Evolutionary conservation across 345 rosid genomes (phyloP).

Genomic region (Iberis pinnata): DNA sequence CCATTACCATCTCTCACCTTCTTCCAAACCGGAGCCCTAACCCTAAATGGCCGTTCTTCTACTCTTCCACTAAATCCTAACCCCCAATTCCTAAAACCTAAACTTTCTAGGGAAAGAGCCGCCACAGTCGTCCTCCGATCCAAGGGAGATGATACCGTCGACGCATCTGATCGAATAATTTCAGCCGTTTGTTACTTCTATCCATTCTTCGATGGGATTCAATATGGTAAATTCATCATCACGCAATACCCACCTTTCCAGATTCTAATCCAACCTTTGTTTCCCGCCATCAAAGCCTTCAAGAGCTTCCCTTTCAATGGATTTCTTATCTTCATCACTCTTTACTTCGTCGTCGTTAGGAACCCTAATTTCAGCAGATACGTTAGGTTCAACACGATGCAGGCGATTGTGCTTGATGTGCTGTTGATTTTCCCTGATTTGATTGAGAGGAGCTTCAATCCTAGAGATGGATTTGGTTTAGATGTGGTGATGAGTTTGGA

Average conservation of each 20-base stretch:
- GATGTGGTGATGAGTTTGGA: conserved; percentile 93
- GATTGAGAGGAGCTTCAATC: conserved; percentile 80
- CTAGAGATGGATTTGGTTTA: conserved; percentile 66
- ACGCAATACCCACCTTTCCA: conserved; percentile 64
- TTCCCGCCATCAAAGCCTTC: conserved; percentile 75
- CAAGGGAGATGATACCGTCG: conserved; percentile 55
- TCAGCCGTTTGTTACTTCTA: conserved; percentile 87
- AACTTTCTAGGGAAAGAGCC: conserved; percentile 19
- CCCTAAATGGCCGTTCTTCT: conserved; percentile 21
- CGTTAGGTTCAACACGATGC: conserved; percentile 97
- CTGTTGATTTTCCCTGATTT: conserved; percentile 83
- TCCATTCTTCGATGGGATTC: conserved; percentile 89
- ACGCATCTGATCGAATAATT: conserved; percentile 70
- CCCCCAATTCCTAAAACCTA: conserved; percentile 9
- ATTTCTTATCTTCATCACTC: conserved; percentile 60
- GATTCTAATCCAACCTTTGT: conserved; percentile 58
- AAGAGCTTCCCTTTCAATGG: conserved; percentile 87
- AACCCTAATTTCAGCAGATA: conserved; percentile 80
- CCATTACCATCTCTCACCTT: conserved; percentile 29
- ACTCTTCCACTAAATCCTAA: conserved; percentile 25
- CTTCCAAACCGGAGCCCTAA: conserved; percentile 23
- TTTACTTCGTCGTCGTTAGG: conserved; percentile 86
- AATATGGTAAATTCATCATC: conserved; percentile 77
- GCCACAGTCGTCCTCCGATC: conserved; percentile 36
- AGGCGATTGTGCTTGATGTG: conserved; percentile 87